Base-by-base conservation (phyloP, 2,329 filamentous ascomycete species). In the Dactylellina haptotyla region DNA sequence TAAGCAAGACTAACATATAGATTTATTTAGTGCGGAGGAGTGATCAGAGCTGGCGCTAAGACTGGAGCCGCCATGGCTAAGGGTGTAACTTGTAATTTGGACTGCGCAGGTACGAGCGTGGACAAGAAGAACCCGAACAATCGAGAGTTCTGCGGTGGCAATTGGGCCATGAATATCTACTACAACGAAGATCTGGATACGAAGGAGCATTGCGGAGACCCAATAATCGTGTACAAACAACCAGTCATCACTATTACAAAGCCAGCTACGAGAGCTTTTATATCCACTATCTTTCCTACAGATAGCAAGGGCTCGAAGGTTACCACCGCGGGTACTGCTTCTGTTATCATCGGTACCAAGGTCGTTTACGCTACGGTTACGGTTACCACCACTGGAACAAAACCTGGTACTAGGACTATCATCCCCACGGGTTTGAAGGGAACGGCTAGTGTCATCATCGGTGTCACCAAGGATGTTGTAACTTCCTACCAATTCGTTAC, bases 151-250 rank as follows among this genome's bases (percentile, higher is more conserved):
- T 51, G 46, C 25, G 46, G 46, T 51, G 46, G 46, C 30, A 28
- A n/a, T 23, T 30, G 28, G 9, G 46, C 25, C 10, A 26, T 20
- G 8, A 51, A 51, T 25, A 25, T 51, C 46, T 51, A 30, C 46
- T 51, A 51, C 26, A 51, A 51, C 26, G 12, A 51, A 51, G 26
- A 32, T 28, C 46, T 51, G 8, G 46, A 51, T 51, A 51, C 12
- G 8, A 12, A 30, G 25, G 46, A 51, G 16, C 4, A 3, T n/a
- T 51, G 46, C 46, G 46, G 46, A 28, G 46, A 34, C 32, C 6
- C 6, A 14, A 6, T 14, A 34, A 34, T 34, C 14, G 32, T 34
- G 32, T 6, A 6, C 14, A 34, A 6, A 6, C 32, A 34, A 34
- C 32, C 6, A 14, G 6, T 34, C 32, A 34, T 14, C 32, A 34